Base-by-base conservation (phyloP, 2,329 filamentous ascomycete species). In the Talaromyces albobiverticillius region DNA sequence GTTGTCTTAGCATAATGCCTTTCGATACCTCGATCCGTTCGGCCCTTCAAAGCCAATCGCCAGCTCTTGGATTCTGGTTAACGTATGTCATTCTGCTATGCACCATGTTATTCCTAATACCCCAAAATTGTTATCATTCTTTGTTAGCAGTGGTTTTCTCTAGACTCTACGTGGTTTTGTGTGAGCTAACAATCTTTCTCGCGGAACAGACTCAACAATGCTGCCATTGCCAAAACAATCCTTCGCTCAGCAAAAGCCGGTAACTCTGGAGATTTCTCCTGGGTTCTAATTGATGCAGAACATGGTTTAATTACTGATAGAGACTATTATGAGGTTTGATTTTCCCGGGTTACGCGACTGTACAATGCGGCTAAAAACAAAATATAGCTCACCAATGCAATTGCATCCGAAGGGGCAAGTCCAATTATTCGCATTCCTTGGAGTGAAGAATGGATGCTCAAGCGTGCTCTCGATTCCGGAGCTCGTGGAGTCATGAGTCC, bases 401-500 rank as follows among this genome's bases (percentile, higher is more conserved):
- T 77, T 58, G 69, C 73, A 10, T 64, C 67, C 20, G 67, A 65
- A 34, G 71, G 72, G 22, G 71, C 72, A 31, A 75, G 72, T 56
- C 73, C 73, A 1, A 69, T 77, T 51, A 73, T 77, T 20, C 66
- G 70, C 46, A 77, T 84, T 43, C 74, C 22, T 20, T 26, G 59
- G 52, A 60, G 57, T 2, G 67, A 70, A 45, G 68, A 70, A 53
- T 71, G 68, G 67, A 67, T 71, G 64, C 66, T 72, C 54, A 72
- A 73, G 64, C 65, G 70, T 5, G 82, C 82, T 9, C 73, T 85
- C 32, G 82, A 85, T 60, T 70, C 80, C 41, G 82, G 82, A 34
- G 82, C 82, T 4, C 82, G 84, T 62, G 82, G 81, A 23, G 75
- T 84, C 31, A 69, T 83, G 22, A 70, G 68, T 1, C 70, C 69